phyloP scores from a whole-genome alignment of 176 grass and related monocot species.

The Oryza glaberrima region DNA sequence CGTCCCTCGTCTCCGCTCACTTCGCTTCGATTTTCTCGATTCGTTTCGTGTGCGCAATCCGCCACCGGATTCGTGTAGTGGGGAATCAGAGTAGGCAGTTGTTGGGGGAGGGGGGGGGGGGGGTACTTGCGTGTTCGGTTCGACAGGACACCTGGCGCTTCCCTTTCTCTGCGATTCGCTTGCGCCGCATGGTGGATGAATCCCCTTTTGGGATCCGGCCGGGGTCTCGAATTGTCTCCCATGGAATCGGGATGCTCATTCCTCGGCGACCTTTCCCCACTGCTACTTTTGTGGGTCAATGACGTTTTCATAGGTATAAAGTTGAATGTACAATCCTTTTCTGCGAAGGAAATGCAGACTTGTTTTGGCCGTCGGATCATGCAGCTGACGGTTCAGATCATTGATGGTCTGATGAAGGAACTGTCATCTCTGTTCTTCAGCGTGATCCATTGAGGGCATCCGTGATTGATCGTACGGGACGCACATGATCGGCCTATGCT shows the following conservation, averaged over 20 bases:
- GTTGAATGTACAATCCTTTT: slow-evolving; percentile 8
- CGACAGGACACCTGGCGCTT: slow-evolving; percentile 16
- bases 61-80: slow-evolving; percentile 27
- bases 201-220: slow-evolving; percentile 30
- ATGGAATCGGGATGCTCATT: slow-evolving; percentile 15
- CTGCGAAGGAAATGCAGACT: neutral
- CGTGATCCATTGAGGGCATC: neutral
- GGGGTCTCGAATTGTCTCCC: slow-evolving; percentile 16
- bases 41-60: slow-evolving; percentile 21
- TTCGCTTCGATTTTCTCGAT: slow-evolving; percentile 8
- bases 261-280: neutral
- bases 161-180: slow-evolving; percentile 10
- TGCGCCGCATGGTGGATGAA: slow-evolving; percentile 12
- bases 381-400: neutral
- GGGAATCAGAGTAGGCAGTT: neutral
- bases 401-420: neutral
- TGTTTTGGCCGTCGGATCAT: slow-evolving; percentile 37
- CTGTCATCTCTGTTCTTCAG: neutral
- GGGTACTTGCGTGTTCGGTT: slow-evolving; percentile 16
- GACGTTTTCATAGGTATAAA: neutral
- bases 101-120: neutral
- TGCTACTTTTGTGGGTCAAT: slow-evolving; percentile 19
- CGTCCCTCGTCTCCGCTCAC: neutral
- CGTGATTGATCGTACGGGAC: slow-evolving; percentile 22
- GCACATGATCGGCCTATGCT: neutral